Percentiles rank a stretch among this genome's conserved stretches.
phyloP scores from a whole-genome alignment of 1,284 basidiomycete species.

The Malassezia equina region DNA sequence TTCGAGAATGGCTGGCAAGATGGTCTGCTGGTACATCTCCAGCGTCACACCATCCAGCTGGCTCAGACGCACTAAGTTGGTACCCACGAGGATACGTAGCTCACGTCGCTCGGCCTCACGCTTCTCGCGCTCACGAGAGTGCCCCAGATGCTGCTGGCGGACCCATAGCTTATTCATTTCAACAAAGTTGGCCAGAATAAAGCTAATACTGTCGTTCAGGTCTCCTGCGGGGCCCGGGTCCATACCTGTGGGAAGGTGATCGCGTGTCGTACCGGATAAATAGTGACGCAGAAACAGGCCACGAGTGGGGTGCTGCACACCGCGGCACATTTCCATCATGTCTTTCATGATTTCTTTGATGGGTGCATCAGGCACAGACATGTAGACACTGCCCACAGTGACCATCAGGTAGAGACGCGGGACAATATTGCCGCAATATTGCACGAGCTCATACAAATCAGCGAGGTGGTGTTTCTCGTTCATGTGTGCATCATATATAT shows the following conservation, averaged over 20 bases:
- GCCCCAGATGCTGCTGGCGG: constrained; percentile 46
- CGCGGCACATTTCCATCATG: constrained; percentile 47
- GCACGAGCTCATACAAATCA: constrained; percentile 46
- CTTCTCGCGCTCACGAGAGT: constrained; percentile 45
- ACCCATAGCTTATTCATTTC: constrained; percentile 49
- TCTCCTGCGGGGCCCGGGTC: constrained; percentile 40
- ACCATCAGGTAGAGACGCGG: constrained; percentile 48
- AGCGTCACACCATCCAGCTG: constrained; percentile 46
- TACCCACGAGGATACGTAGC: constrained; percentile 46
- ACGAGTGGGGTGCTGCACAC: constrained; percentile 46
- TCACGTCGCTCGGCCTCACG: constrained; percentile 44
- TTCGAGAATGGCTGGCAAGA: constrained; percentile 43
- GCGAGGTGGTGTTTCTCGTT: constrained; percentile 44
- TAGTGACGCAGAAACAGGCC: constrained; percentile 48
- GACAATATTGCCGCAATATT: constrained; percentile 47
- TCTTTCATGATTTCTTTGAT: constrained; percentile 49
- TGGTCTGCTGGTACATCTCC: constrained; percentile 40
- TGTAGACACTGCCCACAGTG: constrained; percentile 47
- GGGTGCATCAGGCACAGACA: constrained; percentile 47
- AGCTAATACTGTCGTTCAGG: constrained; percentile 44
- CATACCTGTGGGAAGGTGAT: constrained; percentile 41
- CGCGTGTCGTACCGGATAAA: constrained; percentile 43
- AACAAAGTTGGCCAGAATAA: constrained; percentile 47
- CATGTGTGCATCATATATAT: constrained; percentile 45
- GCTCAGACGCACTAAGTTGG: constrained; percentile 47